These are phyloP conservation scores for Stramenopiles sp. DNA, from an alignment of 352 stramenopile species.

Conservation along the genomic window DNA sequence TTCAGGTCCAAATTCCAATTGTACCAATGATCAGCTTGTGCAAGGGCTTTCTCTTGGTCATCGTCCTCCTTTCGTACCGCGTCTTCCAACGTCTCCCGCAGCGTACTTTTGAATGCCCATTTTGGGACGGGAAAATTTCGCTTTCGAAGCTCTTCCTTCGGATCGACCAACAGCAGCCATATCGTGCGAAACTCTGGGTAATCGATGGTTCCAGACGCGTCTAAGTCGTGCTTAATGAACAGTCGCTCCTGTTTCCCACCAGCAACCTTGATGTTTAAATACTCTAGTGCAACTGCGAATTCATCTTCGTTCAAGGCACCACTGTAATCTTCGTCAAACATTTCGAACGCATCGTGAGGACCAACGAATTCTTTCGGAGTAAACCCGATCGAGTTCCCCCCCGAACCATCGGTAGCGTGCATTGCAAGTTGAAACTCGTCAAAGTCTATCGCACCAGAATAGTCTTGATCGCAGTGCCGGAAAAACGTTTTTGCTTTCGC, in stretches of 20 bases:
- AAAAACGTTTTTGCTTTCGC: slow-evolving; percentile 72
- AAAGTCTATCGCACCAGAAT: slow-evolving; percentile 64
- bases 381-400: slow-evolving; percentile 49
- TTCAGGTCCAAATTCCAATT: slow-evolving; percentile 49
- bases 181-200: slow-evolving; percentile 79
- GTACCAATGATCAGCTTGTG: slow-evolving; percentile 46
- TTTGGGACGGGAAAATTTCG: slow-evolving; percentile 60
- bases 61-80: slow-evolving; percentile 67
- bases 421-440: slow-evolving; percentile 77
- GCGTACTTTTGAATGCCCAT: slow-evolving; percentile 45
- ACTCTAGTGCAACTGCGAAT: slow-evolving; percentile 79
- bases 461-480: slow-evolving; percentile 60
- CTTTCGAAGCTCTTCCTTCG: slow-evolving; percentile 54
- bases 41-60: slow-evolving; percentile 44
- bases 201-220: slow-evolving; percentile 67
- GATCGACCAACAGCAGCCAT: slow-evolving; percentile 53
- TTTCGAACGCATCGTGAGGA: slow-evolving; percentile 64
- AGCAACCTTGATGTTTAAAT: slow-evolving; percentile 58
- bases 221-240: slow-evolving; percentile 73
- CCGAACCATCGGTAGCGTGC: slow-evolving; percentile 65
- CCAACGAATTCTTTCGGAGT: slow-evolving; percentile 47
- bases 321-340: slow-evolving; percentile 64
- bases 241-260: slow-evolving; percentile 67
- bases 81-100: slow-evolving; percentile 59
- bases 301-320: slow-evolving; percentile 73